phyloP scores from a whole-genome alignment of 306 rosid species.

The Cajanus cajan region DNA sequence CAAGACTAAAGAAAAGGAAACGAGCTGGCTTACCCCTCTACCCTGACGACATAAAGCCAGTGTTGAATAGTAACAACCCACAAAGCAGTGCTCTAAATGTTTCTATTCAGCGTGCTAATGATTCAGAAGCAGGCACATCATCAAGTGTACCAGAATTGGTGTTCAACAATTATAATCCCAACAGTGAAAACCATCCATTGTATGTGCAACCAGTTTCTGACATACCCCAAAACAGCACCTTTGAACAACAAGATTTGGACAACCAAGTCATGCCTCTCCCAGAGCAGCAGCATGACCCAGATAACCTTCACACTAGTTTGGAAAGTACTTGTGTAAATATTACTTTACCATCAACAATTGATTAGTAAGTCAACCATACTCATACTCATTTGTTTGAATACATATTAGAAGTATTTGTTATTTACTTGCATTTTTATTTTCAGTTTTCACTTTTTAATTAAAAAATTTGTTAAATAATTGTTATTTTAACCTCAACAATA shows the following conservation, averaged over 20 bases:
- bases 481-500: neutral
- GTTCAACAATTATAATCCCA: neutral
- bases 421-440: too few species aligned
- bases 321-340: constrained; percentile 10
- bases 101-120: constrained; percentile 33
- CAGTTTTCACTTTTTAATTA: too few species aligned
- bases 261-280: constrained; percentile 34
- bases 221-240: constrained; percentile 27
- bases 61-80: neutral
- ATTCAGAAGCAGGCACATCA: constrained; percentile 27
- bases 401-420: too few species aligned
- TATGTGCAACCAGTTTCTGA: constrained; percentile 34
- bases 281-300: constrained; percentile 32
- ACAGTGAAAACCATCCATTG: constrained; percentile 2
- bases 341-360: constrained; percentile 13
- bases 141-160: neutral
- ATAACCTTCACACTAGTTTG: neutral
- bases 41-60: constrained; percentile 42
- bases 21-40: constrained; percentile 64
- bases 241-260: constrained; percentile 32
- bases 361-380: constrained; percentile 40
- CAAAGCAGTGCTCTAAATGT: constrained; percentile 11
- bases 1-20: constrained; percentile 56
- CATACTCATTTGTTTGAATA: too few species aligned
- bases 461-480: too few species aligned